Evolutionary conservation across 148 eudicot species (phyloP).

Genomic region (Beta vulgaris): DNA sequence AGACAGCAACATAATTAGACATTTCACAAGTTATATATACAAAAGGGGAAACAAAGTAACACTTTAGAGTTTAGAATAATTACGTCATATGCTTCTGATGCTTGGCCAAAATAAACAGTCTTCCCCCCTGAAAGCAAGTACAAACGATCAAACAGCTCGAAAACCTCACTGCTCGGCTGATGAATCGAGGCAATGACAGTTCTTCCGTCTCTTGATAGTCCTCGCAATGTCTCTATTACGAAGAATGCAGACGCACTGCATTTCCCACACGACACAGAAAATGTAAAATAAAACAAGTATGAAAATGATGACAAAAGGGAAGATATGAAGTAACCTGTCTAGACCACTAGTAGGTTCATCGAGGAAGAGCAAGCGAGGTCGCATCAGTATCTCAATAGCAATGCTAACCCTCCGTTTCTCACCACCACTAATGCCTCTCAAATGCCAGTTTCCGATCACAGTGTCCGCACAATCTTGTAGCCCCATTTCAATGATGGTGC

Average conservation of each 20-base stretch:
- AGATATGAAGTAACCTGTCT: slow-evolving; percentile 52
- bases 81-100: slow-evolving; percentile 91
- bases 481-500: slow-evolving; percentile 94
- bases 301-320: too few species aligned
- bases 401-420: slow-evolving; percentile 92
- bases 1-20: too few species aligned
- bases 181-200: slow-evolving; percentile 95
- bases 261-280: slow-evolving; percentile 1
- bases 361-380: slow-evolving; percentile 86
- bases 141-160: slow-evolving; percentile 88
- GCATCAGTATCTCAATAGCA: slow-evolving; percentile 88
- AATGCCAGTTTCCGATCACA: slow-evolving; percentile 93
- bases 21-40: too few species aligned
- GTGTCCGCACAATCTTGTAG: slow-evolving; percentile 98
- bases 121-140: slow-evolving; percentile 95
- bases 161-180: slow-evolving; percentile 99
- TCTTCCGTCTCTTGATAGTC: slow-evolving; percentile 85
- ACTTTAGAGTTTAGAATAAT: not conserved
- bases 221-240: slow-evolving; percentile 82
- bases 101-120: slow-evolving; percentile 89
- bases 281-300: too few species aligned
- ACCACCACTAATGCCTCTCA: slow-evolving; percentile 95
- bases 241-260: slow-evolving; percentile 95
- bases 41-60: not conserved
- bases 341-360: slow-evolving; percentile 99